Evolutionary conservation across 768 basidiomycete species (phyloP), one percentile per base, ranked within the genome.

Genomic region (Tulasnella sp.): DNA sequence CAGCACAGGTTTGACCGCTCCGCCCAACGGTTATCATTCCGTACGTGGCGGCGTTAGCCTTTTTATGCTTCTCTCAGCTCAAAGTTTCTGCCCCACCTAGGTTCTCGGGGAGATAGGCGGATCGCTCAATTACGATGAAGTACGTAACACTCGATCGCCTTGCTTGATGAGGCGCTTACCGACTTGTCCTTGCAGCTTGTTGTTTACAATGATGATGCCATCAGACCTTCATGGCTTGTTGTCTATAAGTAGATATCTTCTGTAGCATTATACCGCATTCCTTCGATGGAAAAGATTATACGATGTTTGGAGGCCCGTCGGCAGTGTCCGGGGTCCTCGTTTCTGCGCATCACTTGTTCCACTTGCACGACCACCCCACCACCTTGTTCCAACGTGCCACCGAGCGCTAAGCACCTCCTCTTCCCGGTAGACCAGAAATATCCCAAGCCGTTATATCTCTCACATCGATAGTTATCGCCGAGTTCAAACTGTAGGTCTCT

Each of bases 181-280:
- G 27, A 52, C 40, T 39, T 5, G 27, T 40, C 27, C 14, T 62
- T 58, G n/a, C 42, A 77, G 76, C 31, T 77, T 62, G 76, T 71
- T n/a, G 76, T 77, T 36, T 77, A 77, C 58, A 52, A 77, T 21
- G 42, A 77, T 31, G 76, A 77, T 71, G 76, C 76, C 36, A 77
- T 77, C 21, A 46, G 76, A 40, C 76, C 76, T 44, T 46, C 76
- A 38, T 77, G 76, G 76, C 76, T 77, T 12, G 56, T 77, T 36
- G 38, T 77, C 31, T 77, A 77, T 39, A 16, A 77, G 38, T 77
- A 62, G 58, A 44, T 75, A 48, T 48, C 56, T 39, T 74, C 44
- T 74, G 73, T 40, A 74, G 39, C 73, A 10, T 44, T 42, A 16
- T 74, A 24, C 38, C n/a, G 52, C 52, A 9, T 36, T 68, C 62